Percentiles rank a stretch among this genome's conserved stretches.
phyloP scores from a whole-genome alignment of 768 basidiomycete species.

The Rhizopogon rudus region DNA sequence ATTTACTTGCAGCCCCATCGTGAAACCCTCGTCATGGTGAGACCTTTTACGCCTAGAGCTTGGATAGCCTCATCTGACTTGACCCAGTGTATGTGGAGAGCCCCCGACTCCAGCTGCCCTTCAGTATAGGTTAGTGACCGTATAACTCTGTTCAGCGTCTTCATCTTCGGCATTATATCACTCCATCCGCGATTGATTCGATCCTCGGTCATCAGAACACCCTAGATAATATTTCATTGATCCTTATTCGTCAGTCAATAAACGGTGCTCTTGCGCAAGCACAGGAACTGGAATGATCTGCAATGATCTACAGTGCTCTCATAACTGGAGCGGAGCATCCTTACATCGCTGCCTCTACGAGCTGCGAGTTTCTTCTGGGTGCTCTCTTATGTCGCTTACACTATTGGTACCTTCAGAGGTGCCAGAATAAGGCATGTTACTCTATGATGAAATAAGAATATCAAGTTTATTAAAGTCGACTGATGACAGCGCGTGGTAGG shows the following conservation, averaged over 20 bases:
- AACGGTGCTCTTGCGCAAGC: not conserved
- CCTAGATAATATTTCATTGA: not conserved
- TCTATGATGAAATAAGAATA: too few relatives aligned
- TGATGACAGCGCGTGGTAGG: too few relatives aligned
- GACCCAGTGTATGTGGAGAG: not conserved
- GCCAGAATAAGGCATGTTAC: too few relatives aligned
- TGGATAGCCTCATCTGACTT: too few relatives aligned
- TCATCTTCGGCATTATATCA: not conserved
- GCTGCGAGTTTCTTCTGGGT: too few relatives aligned
- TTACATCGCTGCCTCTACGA: not conserved
- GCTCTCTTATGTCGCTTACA: too few relatives aligned
- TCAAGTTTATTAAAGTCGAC: too few relatives aligned
- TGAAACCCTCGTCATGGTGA: too few relatives aligned
- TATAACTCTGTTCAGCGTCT: not conserved
- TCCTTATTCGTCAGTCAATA: not conserved
- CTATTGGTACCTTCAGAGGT: too few relatives aligned
- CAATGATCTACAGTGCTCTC: not conserved
- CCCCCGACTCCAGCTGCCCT: not conserved
- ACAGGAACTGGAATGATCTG: not conserved
- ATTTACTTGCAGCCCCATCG: too few relatives aligned
- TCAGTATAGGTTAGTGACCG: too few relatives aligned
- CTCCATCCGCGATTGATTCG: not conserved
- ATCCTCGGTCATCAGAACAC: not conserved
- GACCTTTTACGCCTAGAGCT: too few relatives aligned
- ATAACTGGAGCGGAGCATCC: not conserved